These are phyloP conservation scores for Mrakia blollopis DNA, from an alignment of 768 basidiomycete genomes.

Conservation along the genomic window DNA sequence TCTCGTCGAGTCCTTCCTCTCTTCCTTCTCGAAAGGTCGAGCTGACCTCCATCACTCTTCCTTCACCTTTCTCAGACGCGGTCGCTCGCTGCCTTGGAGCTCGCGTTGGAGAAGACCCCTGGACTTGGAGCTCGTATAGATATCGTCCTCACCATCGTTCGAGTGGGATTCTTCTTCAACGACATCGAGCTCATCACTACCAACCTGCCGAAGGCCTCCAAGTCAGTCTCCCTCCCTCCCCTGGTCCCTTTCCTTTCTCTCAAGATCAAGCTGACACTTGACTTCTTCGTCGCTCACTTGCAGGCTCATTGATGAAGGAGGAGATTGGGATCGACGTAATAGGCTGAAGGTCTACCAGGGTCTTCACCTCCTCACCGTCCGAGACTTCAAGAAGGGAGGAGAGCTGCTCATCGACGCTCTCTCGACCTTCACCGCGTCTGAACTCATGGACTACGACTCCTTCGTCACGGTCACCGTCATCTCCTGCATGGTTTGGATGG, in stretches of 20 bases:
- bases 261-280: constrained; percentile 20
- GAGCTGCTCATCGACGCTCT: constrained; percentile 83
- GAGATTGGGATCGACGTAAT: constrained; percentile 97
- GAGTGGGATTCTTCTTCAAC: constrained; percentile 84
- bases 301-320: constrained; percentile 87
- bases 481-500: constrained; percentile 66
- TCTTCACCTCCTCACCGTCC: constrained; percentile 73
- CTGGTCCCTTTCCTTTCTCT: not conserved
- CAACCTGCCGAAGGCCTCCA: constrained; percentile 72
- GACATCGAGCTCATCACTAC: constrained; percentile 66
- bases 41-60: not conserved
- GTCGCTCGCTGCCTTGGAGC: constrained; percentile 72
- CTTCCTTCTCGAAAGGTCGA: not conserved
- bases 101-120: constrained; percentile 84
- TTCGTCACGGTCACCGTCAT: constrained; percentile 83
- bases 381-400: constrained; percentile 85
- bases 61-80: constrained; percentile 55
- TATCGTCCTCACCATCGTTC: constrained; percentile 77
- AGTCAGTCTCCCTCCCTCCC: constrained; percentile 50
- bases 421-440: constrained; percentile 89
- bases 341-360: constrained; percentile 93
- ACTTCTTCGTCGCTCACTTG: not conserved
- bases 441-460: constrained; percentile 79
- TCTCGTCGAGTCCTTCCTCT: not conserved
- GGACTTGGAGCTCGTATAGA: constrained; percentile 91